Evolutionary conservation across 352 stramenopile species (phyloP), one percentile per base, ranked within the genome.

Genomic region (Globisporangium takayamanum): DNA sequence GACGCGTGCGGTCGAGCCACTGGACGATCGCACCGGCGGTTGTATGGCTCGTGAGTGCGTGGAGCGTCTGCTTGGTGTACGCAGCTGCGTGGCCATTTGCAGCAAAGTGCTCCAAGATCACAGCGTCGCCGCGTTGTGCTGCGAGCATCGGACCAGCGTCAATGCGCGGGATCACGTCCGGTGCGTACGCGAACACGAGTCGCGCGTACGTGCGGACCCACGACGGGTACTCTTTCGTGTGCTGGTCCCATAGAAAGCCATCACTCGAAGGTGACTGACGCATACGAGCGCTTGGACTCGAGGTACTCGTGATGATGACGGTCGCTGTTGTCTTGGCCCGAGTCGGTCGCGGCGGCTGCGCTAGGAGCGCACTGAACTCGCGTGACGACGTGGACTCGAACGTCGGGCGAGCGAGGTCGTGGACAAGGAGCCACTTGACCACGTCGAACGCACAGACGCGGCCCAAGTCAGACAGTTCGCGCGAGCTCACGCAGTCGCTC

Each of bases 131-230:
- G 42, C 68, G 68, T 20, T 78, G 70, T 5, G 70, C 70, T 15
- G 59, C 62, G 59, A 66, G 66, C 1, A 79, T 63, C 33, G 71
- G 68, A 30, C 73, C 50, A 60, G 62, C 66, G 18, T 79, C 66
- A 16, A 74, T 54, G 18, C 58, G 57, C 5, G 62, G 41, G 8
- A 66, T 33, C 11, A 58, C 58, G 26, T 67, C 55, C 1, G 71
- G 60, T 10, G 44, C 64, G 53, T 72, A 74, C 20, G 68, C 45
- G 1, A 68, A 16, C 11, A 50, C 62, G 1, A 78, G 57, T 2
- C 39, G 57, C 18, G 69, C 51, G 25, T 74, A 70, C 41, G 59
- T 69, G 0, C 15, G 57, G 18, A 74, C 54, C 68, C 68, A 76
- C 11, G 60, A 61, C 14, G 65, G 57, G 18, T 52, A 69, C 16